phyloP scores from a whole-genome alignment of 1,284 basidiomycete species.

The Vanrija pseudolonga region DNA sequence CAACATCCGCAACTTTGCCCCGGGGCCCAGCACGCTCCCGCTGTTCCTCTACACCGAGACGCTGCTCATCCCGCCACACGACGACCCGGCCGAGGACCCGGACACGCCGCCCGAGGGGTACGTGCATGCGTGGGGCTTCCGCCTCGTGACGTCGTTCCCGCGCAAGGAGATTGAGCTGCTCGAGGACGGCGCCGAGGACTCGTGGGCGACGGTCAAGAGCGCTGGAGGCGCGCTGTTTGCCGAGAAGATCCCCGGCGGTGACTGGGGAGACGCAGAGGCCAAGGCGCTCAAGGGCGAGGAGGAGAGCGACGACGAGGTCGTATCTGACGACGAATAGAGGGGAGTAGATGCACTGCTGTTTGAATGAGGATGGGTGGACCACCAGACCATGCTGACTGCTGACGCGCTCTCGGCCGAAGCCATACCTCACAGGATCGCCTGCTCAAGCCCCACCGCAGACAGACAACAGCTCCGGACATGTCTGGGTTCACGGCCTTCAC shows the following conservation, averaged over 20 bases:
- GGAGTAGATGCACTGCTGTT: not conserved
- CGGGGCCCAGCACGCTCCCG: slow-evolving; percentile 23
- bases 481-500: no score
- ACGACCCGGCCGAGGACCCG: slow-evolving; percentile 25
- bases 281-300: slow-evolving; percentile 8
- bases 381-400: no score
- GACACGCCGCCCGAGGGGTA: slow-evolving; percentile 36
- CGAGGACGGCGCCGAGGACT: slow-evolving; percentile 26
- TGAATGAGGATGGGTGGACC: no score
- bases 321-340: slow-evolving; percentile 13
- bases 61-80: slow-evolving; percentile 30
- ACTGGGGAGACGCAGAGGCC: slow-evolving; percentile 30
- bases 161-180: slow-evolving; percentile 34
- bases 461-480: no score
- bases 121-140: slow-evolving; percentile 31
- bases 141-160: slow-evolving; percentile 43
- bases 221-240: slow-evolving; percentile 45
- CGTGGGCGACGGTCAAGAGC: slow-evolving; percentile 39
- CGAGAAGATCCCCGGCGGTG: slow-evolving; percentile 36
- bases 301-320: slow-evolving; percentile 28
- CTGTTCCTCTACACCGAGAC: slow-evolving; percentile 48
- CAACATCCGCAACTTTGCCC: slow-evolving; percentile 31
- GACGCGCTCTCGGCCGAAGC: no score
- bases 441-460: no score
- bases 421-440: no score